Evolutionary conservation across 345 rosid species (phyloP), one percentile per base, ranked within the genome.

Genomic region (Erucastrum elatum): DNA sequence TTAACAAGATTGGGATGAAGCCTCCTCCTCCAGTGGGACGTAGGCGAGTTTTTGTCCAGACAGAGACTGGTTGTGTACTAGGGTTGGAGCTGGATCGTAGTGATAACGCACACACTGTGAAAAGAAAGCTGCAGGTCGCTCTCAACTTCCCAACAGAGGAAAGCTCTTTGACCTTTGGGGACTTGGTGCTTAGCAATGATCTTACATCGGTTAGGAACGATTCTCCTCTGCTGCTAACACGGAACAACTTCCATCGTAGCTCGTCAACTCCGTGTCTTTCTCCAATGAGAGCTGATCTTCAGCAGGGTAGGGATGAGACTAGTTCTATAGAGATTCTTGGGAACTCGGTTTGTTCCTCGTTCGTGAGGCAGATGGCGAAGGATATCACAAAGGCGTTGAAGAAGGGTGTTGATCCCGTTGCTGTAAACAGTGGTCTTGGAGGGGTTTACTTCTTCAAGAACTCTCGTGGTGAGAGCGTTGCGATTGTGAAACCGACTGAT

Each of bases 251-350:
- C 72, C 96, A 90, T 61, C 78, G 93, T 82, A 90, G 97, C 75
- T 87, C 87, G 55, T 90, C 97, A 58, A 86, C 93, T 73, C 97
- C 96, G 8, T 93, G 97, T 75, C 88, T 93, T 44, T 78, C 96
- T 66, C 83, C 83, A 6, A 84, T 89, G 13, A 83, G 82, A 51
- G 75, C 85, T 65, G 94, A 90, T 81, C 83, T 89, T 70, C 89
- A 82, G 17, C 94, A 89, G 74, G 90, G 83, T 55, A 88, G 88
- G 75, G 98, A 89, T 67, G 86, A 69, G 83, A 87, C 94, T 77
- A 85, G 91, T 62, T 95, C 84, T 44, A 89, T 95, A 68, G 97
- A 93, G 85, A 84, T 95, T 66, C 78, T 95, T 76, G 99, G 96
- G 21, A 88, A 84, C 64, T 89, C 93, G 1, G 76, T 83, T 66